Evolutionary conservation across 108 stramenopile genomes (phyloP), one percentile per base, ranked within the genome.

Genomic region (Cafeteria roenbergensis): DNA sequence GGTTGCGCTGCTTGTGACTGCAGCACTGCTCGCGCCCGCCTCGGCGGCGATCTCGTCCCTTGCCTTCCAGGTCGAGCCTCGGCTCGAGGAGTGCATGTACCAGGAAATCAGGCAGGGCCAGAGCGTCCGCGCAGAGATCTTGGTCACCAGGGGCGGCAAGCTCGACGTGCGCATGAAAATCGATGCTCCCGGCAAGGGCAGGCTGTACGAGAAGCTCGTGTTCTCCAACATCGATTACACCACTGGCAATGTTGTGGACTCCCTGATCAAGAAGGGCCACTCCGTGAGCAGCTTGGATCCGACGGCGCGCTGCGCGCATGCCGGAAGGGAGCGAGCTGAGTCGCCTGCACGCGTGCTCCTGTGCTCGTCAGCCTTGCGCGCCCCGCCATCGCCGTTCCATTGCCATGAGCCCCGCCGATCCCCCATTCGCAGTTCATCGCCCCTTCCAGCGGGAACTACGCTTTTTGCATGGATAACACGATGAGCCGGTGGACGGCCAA

Each of bases 51-150:
- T n/a, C n/a, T n/a, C n/a, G n/a, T n/a, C n/a, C n/a, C n/a, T n/a
- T n/a, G n/a, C n/a, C n/a, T 53, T 53, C 24, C 52, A 53, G 52
- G 52, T 53, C 2, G 52, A 53, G 24, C 52, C 52, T 2, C 8
- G 24, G n/a, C 1, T 24, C 52, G 52, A 53, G 52, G 52, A 53
- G 17, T 53, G 52, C 24, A 2, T 53, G 2, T 24, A 53, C 24
- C 2, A 69, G 17, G 71, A 56, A 38, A 75, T 82, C 78, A 82
- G 79, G 68, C 75, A 75, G 64, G 81, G 79, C 73, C 75, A 76
- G 77, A 75, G 70, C 25, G 81, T 75, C 1, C 76, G 64, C 14
- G 78, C 78, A 9, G 70, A 71, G 66, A 75, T 65, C 32, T 0
- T 70, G 2, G 52, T 53, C 24, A 25, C n/a, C 2, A 8, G 52